Base-by-base conservation (phyloP, 257 asterid genomes). In the Coffea canephora region DNA sequence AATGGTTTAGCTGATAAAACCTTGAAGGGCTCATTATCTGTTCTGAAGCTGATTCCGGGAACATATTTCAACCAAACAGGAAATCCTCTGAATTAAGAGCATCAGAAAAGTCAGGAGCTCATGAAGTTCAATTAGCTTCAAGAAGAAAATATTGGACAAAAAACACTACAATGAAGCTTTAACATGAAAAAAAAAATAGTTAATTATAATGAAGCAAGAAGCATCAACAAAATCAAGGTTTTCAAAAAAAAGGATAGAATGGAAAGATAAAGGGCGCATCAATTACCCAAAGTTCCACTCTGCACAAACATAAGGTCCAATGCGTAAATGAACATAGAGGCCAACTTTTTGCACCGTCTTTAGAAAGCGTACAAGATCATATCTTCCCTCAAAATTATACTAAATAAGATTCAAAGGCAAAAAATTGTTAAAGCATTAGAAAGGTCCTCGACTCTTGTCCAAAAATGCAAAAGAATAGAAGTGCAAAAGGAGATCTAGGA, bases 211-310 rank as follows among this genome's bases (percentile, higher is more conserved):
- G 69, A 43, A 69, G 43, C 69, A 73, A 71, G 49, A 70, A 18
- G 10, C 46, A 43, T 36, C 31, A 45, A 71, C 0, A 48, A 80
- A 21, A 15, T 23, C 14, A 71, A 77, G 19, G 46, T 27, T 27
- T 25, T 59, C 45, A 27, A 21, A 74, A 11, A 5, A 31, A 5
- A 31, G 34, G 6, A 71, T 14, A 46, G 41, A 71, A 45, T 1
- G 41, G 27, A 70, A 54, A 34, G 59, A 43, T 1, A 6, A 71
- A n/a, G 2, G 19, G 61, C 0, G 19, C 52, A 36, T 15, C 61
- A 67, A 65, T 83, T 86, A 91, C 97, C 97, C 97, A 74, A 85
- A 91, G 77, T 91, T 91, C 97, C 97, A 91, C 74, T 91, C 97
- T 71, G 92, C 93, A 83, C 97, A 91, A 71, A 90, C 92, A 74